Base-by-base conservation (phyloP, 192 early-diverging fungal species). In the Chytriomyces sp. region DNA sequence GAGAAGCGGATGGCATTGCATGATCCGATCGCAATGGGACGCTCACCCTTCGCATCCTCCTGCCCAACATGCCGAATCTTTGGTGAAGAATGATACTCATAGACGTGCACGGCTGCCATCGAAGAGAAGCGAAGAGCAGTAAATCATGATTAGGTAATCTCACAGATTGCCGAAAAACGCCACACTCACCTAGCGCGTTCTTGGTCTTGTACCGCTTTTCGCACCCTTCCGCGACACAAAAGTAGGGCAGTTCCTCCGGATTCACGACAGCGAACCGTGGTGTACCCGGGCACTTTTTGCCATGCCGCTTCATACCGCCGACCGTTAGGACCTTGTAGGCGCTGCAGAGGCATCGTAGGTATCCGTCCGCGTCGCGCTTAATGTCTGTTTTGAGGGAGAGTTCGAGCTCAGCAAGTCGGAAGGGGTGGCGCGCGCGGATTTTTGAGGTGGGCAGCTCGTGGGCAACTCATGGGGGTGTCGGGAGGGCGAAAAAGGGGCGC, bases 41-140 rank as follows among this genome's bases (percentile, higher is more conserved):
- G 1, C 19, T 44, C 22, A 49, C 44, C 44, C 22, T 14, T 49
- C 22, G 44, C 44, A 1, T 14, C 22, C 17, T 14, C 22, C 44
- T 49, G 14, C 22, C 44, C 44, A 49, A 49, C 3, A 22, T n/a
- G 22, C 14, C 44, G 44, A 0, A 61, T 33, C 25, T 61, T 61
- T 39, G 59, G 59, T 37, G n/a, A 37, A 25, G 12, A n/a, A 36
- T 61, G 59, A 25, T 34, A 61, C 33, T 61, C 59, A 61, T 61
- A 61, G 33, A 61, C 59, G 25, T 61, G 59, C 7, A 61, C 59
- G 19, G 59, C 59, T n/a, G n/a, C n/a, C n/a, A n/a, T n/a, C n/a
- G n/a, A n/a, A n/a, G n/a, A n/a, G n/a, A n/a, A n/a, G n/a, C n/a
- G n/a, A n/a, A n/a, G n/a, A n/a, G n/a, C n/a, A n/a, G n/a, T n/a